Percentiles rank a stretch among this genome's conserved stretches.
These are phyloP conservation scores for Pestalotiopsis sp. DNA, from an alignment of 2,329 filamentous ascomycete genomes.

Conservation along the genomic window DNA sequence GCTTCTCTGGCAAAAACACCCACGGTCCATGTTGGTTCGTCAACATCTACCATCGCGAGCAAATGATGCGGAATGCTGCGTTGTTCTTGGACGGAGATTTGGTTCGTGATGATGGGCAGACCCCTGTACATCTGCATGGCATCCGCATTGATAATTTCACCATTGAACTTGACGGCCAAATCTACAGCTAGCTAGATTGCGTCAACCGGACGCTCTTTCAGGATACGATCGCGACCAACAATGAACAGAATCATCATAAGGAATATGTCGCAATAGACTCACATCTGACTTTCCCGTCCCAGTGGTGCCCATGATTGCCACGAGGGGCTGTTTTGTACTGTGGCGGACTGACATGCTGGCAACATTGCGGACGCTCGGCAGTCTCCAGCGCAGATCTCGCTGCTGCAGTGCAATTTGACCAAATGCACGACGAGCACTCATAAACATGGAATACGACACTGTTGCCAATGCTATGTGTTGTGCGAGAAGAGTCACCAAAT, in stretches of 20 bases:
- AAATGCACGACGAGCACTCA: no score
- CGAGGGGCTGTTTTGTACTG: conserved; percentile 60
- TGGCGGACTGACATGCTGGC: conserved; percentile 39
- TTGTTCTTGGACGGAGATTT: conserved; percentile 75
- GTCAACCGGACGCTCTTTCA: conserved; percentile 1
- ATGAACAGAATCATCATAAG: neutral
- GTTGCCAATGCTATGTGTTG: neutral
- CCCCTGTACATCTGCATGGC: conserved; percentile 97
- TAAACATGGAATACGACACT: neutral
- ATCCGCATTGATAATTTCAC: conserved; percentile 95
- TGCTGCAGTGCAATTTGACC: neutral
- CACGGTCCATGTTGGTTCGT: conserved; percentile 83
- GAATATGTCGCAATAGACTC: conserved; percentile 20
- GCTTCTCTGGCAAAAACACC: conserved; percentile 75
- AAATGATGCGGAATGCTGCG: conserved; percentile 86
- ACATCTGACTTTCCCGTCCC: conserved; percentile 70
- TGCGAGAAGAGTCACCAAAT: neutral
- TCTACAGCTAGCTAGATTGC: conserved; percentile 78
- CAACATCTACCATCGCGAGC: conserved; percentile 74
- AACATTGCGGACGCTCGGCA: conserved; percentile 23
- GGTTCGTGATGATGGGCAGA: conserved; percentile 93
- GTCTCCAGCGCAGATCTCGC: neutral
- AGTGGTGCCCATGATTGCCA: conserved; percentile 86
- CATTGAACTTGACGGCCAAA: conserved; percentile 78
- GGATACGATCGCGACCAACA: neutral